Evolutionary conservation across 192 early-diverging fungal genomes (phyloP).

Genomic region (Geranomyces michiganensis): DNA sequence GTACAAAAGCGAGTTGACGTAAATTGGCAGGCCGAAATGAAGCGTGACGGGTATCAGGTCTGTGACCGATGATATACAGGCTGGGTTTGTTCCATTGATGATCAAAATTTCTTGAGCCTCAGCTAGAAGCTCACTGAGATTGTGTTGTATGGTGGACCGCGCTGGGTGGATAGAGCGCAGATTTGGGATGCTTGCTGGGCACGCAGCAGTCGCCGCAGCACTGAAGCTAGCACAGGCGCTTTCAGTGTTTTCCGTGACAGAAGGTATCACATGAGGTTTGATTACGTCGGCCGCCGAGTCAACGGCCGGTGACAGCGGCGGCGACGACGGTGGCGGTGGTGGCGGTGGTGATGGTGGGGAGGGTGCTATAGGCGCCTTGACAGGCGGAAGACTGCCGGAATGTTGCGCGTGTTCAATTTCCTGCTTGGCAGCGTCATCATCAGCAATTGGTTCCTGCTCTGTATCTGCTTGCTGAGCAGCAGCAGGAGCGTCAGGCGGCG

Average conservation of each 20-base stretch:
- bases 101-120: neutral
- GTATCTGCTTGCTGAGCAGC: neutral
- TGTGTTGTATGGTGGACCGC: neutral
- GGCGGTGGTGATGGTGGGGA: neutral
- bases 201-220: neutral
- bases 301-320: too few species aligned
- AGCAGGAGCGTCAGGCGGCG: neutral
- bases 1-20: slow-evolving; percentile 14
- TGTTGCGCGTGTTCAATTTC: neutral
- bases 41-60: slow-evolving; percentile 6
- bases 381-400: neutral
- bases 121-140: neutral
- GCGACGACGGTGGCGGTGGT: neutral
- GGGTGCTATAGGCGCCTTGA: neutral
- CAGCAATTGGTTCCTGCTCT: neutral
- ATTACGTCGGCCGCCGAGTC: neutral
- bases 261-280: neutral
- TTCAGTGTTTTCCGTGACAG: neutral
- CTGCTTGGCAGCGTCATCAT: neutral
- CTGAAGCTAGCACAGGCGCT: neutral
- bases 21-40: slow-evolving; percentile 2
- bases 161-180: neutral
- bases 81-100: too few species aligned
- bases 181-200: neutral
- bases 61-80: neutral